Evolutionary conservation across 1,139 yeast genomes (phyloP).

Genomic region (Blastobotrys malaysiensis): DNA sequence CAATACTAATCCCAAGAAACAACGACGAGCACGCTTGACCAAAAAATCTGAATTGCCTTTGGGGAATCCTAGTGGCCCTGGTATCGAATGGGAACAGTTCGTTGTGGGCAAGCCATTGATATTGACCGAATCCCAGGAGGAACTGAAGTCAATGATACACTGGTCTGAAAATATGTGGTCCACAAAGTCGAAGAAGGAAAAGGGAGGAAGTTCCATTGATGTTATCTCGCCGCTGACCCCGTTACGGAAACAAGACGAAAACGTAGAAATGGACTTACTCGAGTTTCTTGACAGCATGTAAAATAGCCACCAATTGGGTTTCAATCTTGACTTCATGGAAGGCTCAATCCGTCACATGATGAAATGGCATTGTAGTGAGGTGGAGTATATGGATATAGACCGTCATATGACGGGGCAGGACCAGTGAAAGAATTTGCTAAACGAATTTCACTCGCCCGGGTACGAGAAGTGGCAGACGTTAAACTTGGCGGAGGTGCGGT

Average conservation of each 20-base stretch:
- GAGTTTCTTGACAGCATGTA: constrained; percentile 6
- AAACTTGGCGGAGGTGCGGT: neutral
- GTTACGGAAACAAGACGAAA: neutral
- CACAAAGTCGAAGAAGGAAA: neutral
- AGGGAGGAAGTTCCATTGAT: constrained; percentile 2
- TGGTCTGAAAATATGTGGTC: neutral
- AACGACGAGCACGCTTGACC: neutral
- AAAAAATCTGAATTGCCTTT: neutral
- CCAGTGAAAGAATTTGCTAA: neutral
- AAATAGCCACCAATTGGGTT: neutral
- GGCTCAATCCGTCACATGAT: neutral
- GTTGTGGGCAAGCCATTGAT: neutral
- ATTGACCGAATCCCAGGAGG: neutral
- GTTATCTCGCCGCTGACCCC: constrained; percentile 12
- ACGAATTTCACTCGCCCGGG: neutral
- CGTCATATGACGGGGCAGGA: constrained; percentile 4
- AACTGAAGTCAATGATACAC: neutral
- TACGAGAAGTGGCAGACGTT: neutral
- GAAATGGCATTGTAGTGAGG: neutral
- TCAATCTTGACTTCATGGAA: neutral
- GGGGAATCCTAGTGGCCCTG: neutral
- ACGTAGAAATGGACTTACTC: constrained; percentile 9
- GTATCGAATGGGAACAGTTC: neutral
- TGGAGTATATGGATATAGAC: neutral
- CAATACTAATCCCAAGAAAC: neutral